Evolutionary conservation across 2,329 filamentous ascomycete species (phyloP).

Genomic region (Raffaelea ambrosiae): DNA sequence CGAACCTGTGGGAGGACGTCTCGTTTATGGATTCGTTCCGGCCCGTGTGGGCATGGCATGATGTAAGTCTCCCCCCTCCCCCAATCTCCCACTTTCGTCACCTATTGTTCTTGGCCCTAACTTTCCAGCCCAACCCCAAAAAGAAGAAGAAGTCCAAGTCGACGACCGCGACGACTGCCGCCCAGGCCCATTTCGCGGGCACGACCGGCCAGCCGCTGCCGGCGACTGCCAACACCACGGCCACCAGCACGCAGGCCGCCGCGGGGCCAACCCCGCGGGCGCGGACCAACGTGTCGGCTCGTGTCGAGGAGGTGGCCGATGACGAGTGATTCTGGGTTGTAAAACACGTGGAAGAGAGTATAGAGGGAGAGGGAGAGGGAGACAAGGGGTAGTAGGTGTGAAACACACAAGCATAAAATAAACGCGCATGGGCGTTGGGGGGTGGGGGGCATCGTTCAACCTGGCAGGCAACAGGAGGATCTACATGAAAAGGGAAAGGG

Average conservation of each 20-base stretch:
- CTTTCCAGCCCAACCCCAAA: constrained; percentile 32
- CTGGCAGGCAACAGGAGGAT: not conserved
- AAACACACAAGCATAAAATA: not conserved
- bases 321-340: constrained; percentile 19
- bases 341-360: no score
- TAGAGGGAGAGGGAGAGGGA: not conserved
- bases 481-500: not conserved
- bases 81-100: constrained; percentile 1
- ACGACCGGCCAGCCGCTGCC: constrained; percentile 44
- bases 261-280: constrained; percentile 27
- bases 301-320: constrained; percentile 27
- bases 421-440: not conserved
- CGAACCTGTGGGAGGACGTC: constrained; percentile 96
- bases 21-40: constrained; percentile 97
- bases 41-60: constrained; percentile 96
- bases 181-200: constrained; percentile 38
- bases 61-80: constrained; percentile 49
- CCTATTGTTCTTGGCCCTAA: constrained; percentile 3
- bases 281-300: constrained; percentile 36
- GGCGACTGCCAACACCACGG: constrained; percentile 46
- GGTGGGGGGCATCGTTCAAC: no score
- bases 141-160: constrained; percentile 48
- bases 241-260: constrained; percentile 45
- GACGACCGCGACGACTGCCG: constrained; percentile 22
- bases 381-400: not conserved